Percentiles rank a stretch among this genome's conserved stretches.
Conservation (phyloP, 2,329 filamentous ascomycete species). For the Juglanconis oblonga region DNA sequence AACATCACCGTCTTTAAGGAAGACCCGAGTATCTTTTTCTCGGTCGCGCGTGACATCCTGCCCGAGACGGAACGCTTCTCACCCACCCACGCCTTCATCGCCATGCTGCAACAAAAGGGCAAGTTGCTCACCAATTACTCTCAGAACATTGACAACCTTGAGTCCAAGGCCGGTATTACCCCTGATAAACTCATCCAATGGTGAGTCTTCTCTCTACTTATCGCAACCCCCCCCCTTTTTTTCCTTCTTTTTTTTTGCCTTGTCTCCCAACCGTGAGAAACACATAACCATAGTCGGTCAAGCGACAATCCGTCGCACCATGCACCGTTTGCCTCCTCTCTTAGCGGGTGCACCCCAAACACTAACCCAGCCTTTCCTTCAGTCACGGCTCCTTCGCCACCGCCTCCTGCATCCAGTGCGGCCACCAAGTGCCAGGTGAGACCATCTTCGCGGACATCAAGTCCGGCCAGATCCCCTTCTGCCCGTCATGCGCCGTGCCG, state of each 20-base stretch:
- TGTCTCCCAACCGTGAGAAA: background rate
- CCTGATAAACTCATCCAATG: constrained; percentile 88
- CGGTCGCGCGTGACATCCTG: constrained; percentile 84
- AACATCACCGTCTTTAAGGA: constrained; percentile 83
- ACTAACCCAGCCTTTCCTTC: too few relatives aligned
- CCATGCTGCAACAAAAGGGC: constrained; percentile 78
- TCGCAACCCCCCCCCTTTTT: background rate
- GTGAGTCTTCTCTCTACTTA: constrained; percentile 1
- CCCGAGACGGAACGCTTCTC: constrained; percentile 78
- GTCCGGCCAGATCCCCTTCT: constrained; percentile 72
- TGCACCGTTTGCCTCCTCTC: too few relatives aligned
- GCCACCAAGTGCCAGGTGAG: constrained; percentile 69
- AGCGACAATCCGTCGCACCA: too few relatives aligned
- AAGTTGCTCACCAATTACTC: constrained; percentile 97
- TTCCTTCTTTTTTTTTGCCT: background rate
- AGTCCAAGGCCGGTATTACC: constrained; percentile 78
- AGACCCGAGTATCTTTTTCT: constrained; percentile 88
- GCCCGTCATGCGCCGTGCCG: constrained; percentile 63
- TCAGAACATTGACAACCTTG: constrained; percentile 97
- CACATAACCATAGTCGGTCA: background rate
- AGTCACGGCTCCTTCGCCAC: constrained; percentile 89
- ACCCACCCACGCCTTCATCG: constrained; percentile 92
- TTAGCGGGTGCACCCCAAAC: too few relatives aligned
- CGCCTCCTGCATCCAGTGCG: constrained; percentile 82
- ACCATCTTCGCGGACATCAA: constrained; percentile 77